phyloP scores from a whole-genome alignment of 2,329 filamentous ascomycete species.

The Diaporthe sp. region DNA sequence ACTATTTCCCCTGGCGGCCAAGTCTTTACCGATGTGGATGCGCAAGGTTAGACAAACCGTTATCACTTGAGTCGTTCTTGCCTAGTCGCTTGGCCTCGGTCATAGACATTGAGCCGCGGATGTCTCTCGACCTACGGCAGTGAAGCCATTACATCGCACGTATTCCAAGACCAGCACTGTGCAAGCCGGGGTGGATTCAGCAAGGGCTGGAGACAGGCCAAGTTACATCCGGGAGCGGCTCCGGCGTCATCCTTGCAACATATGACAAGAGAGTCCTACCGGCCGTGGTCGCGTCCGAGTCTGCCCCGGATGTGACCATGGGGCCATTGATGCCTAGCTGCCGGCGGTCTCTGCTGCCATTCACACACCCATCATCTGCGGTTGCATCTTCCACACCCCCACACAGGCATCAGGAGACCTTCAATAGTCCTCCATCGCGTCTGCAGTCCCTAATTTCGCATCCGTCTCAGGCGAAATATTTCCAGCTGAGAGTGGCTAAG shows the following conservation, averaged over 20 bases:
- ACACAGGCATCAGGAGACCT: not conserved
- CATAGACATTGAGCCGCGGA: not conserved
- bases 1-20: not conserved
- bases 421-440: not conserved
- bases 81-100: constrained; percentile 4
- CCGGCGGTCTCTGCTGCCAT: not conserved
- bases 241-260: not conserved
- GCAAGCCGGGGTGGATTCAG: not conserved
- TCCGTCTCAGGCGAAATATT: not conserved
- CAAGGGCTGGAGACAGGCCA: not conserved
- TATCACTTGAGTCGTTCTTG: not conserved
- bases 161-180: not conserved
- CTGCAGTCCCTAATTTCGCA: not conserved
- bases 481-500: too few species aligned
- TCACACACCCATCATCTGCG: not conserved
- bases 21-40: not conserved
- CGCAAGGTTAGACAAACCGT: not conserved
- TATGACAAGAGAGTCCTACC: not conserved
- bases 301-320: constrained; percentile 14
- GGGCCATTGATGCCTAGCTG: constrained; percentile 1
- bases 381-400: not conserved
- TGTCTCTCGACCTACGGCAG: not conserved
- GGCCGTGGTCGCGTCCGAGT: constrained; percentile 21
- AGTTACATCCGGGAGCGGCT: constrained; percentile 23
- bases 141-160: not conserved